Percentiles rank a stretch among this genome's conserved stretches.
These are phyloP conservation scores for Sugiyamaella pinicola DNA, from an alignment of 1,139 yeast species.

Conservation along the genomic window DNA sequence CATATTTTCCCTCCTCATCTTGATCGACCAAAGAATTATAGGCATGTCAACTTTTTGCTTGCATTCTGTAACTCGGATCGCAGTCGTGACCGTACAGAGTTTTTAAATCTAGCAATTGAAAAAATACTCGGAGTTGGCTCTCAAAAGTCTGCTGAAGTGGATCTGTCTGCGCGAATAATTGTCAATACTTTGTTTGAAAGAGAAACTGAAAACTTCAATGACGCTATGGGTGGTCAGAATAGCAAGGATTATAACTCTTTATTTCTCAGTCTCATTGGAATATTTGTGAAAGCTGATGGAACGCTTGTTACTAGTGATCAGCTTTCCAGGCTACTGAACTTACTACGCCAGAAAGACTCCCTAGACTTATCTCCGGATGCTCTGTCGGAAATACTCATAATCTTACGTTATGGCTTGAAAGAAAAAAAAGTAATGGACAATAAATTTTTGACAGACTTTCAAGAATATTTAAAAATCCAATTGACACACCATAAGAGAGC, in stretches of 20 bases:
- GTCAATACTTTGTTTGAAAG: slow-evolving; percentile 13
- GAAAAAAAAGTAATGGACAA: slow-evolving; percentile 51
- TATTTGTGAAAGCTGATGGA: slow-evolving; percentile 18
- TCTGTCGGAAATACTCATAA: slow-evolving; percentile 49
- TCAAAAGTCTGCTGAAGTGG: neutral
- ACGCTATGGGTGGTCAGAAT: neutral
- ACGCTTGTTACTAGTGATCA: slow-evolving; percentile 47
- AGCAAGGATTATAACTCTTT: neutral
- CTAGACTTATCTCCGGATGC: slow-evolving; percentile 45
- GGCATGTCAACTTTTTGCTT: slow-evolving; percentile 8
- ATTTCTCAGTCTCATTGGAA: slow-evolving; percentile 1
- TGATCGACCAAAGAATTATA: slow-evolving; percentile 9
- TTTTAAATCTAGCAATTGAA: slow-evolving; percentile 9
- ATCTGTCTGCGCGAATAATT: slow-evolving; percentile 3
- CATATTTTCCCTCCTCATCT: slow-evolving; percentile 47
- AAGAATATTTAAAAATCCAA: slow-evolving; percentile 53
- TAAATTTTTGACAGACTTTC: slow-evolving; percentile 54
- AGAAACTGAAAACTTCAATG: slow-evolving; percentile 6
- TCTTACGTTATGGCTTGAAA: slow-evolving; percentile 55
- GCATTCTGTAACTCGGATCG: neutral
- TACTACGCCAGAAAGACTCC: neutral
- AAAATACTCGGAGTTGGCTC: slow-evolving; percentile 11
- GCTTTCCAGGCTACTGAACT: slow-evolving; percentile 36
- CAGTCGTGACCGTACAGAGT: slow-evolving; percentile 19
- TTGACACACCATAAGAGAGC: slow-evolving; percentile 40